Base-by-base conservation (phyloP, 257 asterid genomes). In the Phtheirospermum japonicum region DNA sequence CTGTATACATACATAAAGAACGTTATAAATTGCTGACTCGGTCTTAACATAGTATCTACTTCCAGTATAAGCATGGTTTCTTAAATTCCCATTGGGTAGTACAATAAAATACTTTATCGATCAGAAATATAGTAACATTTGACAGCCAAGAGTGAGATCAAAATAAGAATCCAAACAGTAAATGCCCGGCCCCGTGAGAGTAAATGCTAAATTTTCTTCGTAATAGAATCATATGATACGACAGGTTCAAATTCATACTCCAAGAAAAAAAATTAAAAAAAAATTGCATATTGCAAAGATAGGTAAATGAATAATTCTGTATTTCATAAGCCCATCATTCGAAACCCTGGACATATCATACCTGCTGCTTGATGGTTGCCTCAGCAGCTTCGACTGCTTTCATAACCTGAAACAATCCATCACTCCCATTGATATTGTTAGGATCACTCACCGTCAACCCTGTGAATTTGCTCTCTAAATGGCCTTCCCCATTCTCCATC, bases 341-440 rank as follows among this genome's bases (percentile, higher is more conserved):
- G 28, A 16, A 63, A 56, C 43, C 23, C 64, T 36, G 14, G 42
- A 40, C 17, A 31, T 39, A 63, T 14, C 68, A 16, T 36, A 90
- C 97, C 96, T 88, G 98, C 67, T 83, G 92, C 73, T 90, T 90
- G 68, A 90, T 87, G 65, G 95, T 85, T 65, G 79, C 85, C 80
- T 90, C 97, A 43, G 97, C 97, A 60, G 97, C 95, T 80, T 90
- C 97, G 10, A 90, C 97, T 59, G 97, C 97, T 82, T 90, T 90
- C 81, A 87, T 83, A 55, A 90, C 95, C 86, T 85, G 95, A 83
- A 83, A 83, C 68, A 85, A 64, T 48, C 90, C 95, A 78, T 87
- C 92, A 32, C 69, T 83, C 57, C 82, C 83, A 61, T 77, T 72
- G 76, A 20, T 52, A 71, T 54, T 63, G 43, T 65, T 75, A 30